Percentiles rank a stretch among this genome's conserved stretches.
Conservation (phyloP, 192 early-diverging fungal genomes). For the Mortierella hygrophila region DNA sequence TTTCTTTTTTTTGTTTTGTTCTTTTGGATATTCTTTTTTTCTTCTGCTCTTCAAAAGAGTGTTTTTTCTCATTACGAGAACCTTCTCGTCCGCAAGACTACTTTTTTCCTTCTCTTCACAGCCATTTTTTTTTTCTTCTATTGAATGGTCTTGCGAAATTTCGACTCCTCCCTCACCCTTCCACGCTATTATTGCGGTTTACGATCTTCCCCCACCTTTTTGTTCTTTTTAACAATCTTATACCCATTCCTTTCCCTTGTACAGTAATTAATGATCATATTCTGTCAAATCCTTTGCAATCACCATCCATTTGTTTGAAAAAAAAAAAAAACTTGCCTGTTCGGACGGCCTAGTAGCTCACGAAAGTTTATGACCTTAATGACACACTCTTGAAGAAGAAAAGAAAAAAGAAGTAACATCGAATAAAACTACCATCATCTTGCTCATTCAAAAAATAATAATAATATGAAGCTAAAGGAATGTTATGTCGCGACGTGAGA, state of each 20-base stretch:
- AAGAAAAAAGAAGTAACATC: background rate
- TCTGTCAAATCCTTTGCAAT: constrained; percentile 17
- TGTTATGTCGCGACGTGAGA: background rate
- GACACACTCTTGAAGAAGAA: background rate
- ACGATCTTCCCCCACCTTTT: background rate
- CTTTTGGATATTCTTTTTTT: background rate
- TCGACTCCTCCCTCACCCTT: constrained; percentile 3
- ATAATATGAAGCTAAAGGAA: background rate
- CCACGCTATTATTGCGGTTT: constrained; percentile 1
- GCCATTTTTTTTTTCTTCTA: constrained; percentile 1
- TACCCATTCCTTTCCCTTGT: constrained; percentile 12
- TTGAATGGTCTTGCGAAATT: constrained; percentile 13
- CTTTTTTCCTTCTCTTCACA: background rate
- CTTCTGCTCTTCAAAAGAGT: background rate
- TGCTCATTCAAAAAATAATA: background rate
- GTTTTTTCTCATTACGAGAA: too few species aligned
- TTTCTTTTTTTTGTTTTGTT: too few species aligned
- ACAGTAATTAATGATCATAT: constrained; percentile 38
- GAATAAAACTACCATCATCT: background rate
- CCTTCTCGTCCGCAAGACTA: constrained; percentile 5
- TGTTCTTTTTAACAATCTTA: background rate
- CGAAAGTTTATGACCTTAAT: background rate
- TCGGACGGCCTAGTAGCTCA: background rate
- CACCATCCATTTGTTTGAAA: background rate
- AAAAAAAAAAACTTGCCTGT: background rate